Evolutionary conservation across 331 rosid genomes (phyloP), one percentile per base, ranked within the genome.

Genomic region (Quercus phellos): DNA sequence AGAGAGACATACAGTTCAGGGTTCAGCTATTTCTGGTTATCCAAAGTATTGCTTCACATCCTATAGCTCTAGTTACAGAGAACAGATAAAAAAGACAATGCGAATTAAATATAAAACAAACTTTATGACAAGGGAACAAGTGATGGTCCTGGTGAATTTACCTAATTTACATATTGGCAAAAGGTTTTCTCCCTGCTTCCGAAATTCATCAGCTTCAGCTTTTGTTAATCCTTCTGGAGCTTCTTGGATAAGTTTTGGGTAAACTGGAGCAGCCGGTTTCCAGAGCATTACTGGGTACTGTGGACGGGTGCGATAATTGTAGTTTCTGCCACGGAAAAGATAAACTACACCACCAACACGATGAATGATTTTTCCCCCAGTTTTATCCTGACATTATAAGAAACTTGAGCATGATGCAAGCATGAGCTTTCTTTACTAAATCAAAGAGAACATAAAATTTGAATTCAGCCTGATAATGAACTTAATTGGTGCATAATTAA

Each of bases 261-360:
- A 88, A 68, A 85, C 90, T 1, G 94, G 84, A 74, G 91, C 79
- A 26, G 99, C 98, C 71, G 99, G 99, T 81, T 92, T 94, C 99
- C 99, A 94, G 68, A 94, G 92, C 99, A 94, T 95, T 84, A 92
- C 81, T 10, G 98, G 99, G 84, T 88, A 95, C 80, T 88, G 97
- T 2, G 99, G 98, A 72, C 92, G 98, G 58, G 92, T 84, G 24
- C 84, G 90, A 76, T 90, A 87, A 84, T 86, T 84, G 87, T 92
- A 94, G 78, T 94, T 92, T 87, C 99, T 94, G 14, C 99, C 99
- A 54, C 97, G 88, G 77, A 86, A 94, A 81, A 92, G 91, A 84
- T 94, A 94, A 75, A 92, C 89, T 18, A 86, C 84, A 59, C 97
- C 99, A 63, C 98, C 99, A 63, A 80, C 94, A 59, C 90, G 89